Conservation (phyloP, 2,329 filamentous ascomycete species). For the Fusarium siculi region DNA sequence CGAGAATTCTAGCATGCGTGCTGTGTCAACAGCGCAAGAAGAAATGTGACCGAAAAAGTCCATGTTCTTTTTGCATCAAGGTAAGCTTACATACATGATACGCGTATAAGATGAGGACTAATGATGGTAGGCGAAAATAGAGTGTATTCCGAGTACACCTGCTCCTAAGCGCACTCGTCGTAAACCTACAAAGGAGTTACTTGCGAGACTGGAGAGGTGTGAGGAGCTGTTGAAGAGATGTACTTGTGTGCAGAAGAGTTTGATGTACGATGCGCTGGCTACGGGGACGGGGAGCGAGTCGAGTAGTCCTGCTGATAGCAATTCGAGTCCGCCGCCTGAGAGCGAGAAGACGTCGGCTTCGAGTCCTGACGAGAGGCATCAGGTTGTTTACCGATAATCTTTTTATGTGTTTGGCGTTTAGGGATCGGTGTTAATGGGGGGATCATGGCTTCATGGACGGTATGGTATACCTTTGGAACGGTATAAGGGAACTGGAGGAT, state of each 20-base stretch:
- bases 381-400: no score
- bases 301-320: constrained; percentile 24
- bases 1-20: constrained; percentile 28
- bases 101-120: not conserved
- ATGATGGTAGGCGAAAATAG: constrained; percentile 15
- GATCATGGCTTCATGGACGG: not conserved
- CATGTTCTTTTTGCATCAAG: constrained; percentile 35
- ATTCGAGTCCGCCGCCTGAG: constrained; percentile 25
- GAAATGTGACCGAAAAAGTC: constrained; percentile 34
- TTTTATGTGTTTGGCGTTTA: no score
- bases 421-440: no score
- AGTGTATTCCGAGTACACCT: constrained; percentile 31
- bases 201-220: constrained; percentile 27
- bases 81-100: not conserved
- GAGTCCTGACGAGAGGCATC: not conserved
- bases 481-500: not conserved
- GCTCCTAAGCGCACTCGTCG: constrained; percentile 32
- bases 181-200: constrained; percentile 31
- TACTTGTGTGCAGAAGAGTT: constrained; percentile 30
- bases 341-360: constrained; percentile 14
- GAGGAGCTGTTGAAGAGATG: constrained; percentile 32
- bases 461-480: not conserved
- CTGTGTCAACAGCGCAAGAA: constrained; percentile 37
- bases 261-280: constrained; percentile 11
- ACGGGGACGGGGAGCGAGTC: constrained; percentile 11